These are phyloP conservation scores for Beauveria rudraprayagi DNA, from an alignment of 2,329 filamentous ascomycete genomes.

Conservation along the genomic window DNA sequence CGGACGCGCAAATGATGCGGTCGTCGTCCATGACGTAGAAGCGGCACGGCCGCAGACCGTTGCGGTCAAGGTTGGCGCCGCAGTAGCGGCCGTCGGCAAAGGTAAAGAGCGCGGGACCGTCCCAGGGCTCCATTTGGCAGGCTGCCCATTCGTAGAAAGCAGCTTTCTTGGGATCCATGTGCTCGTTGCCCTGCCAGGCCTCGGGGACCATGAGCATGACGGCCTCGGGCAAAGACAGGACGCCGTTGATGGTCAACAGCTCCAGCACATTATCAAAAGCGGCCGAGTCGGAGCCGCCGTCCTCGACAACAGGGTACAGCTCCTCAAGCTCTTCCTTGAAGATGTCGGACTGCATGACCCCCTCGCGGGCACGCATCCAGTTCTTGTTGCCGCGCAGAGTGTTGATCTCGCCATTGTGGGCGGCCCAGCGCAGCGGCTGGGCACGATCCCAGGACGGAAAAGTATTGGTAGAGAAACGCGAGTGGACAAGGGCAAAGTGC, in stretches of 20 bases:
- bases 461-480: slow-evolving; percentile 95
- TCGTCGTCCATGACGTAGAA: slow-evolving; percentile 97
- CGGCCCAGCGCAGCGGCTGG: slow-evolving; percentile 91
- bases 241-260: slow-evolving; percentile 88
- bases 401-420: slow-evolving; percentile 98
- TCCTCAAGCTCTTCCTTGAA: slow-evolving; percentile 88
- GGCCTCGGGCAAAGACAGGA: slow-evolving; percentile 87
- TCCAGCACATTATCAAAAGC: slow-evolving; percentile 97
- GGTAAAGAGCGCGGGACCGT: slow-evolving; percentile 91
- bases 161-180: slow-evolving; percentile 90
- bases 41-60: slow-evolving; percentile 88
- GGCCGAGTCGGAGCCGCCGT: slow-evolving; percentile 92
- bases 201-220: slow-evolving; percentile 99
- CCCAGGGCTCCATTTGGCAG: slow-evolving; percentile 98
- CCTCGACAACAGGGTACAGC: slow-evolving; percentile 91
- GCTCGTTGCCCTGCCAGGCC: slow-evolving; percentile 89
- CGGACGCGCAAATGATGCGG: slow-evolving; percentile 92
- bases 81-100: slow-evolving; percentile 96
- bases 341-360: slow-evolving; percentile 84
- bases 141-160: slow-evolving; percentile 98
- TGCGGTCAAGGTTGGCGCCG: slow-evolving; percentile 92
- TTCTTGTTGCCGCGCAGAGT: slow-evolving; percentile 97
- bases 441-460: slow-evolving; percentile 98
- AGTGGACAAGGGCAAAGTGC: slow-evolving; percentile 94
- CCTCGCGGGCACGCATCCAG: slow-evolving; percentile 97